phyloP scores from a whole-genome alignment of 139 green algal species.

The Asterochloris erici region DNA sequence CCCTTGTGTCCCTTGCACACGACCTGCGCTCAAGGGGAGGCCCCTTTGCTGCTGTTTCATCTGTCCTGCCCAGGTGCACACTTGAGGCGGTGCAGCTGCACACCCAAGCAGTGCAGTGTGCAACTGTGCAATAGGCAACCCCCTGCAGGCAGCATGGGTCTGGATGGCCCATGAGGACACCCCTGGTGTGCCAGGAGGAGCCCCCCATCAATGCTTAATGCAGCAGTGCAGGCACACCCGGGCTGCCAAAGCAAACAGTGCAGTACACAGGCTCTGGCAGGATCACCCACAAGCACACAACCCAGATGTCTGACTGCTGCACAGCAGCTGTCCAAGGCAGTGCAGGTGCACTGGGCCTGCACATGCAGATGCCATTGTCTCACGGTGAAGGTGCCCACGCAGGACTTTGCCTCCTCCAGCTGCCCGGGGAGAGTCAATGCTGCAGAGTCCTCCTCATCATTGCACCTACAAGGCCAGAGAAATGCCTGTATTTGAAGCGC shows the following conservation, averaged over 20 bases:
- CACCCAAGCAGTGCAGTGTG: background rate
- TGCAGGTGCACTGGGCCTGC: background rate
- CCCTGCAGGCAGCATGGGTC: background rate
- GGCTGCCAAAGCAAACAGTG: background rate
- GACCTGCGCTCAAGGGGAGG: background rate
- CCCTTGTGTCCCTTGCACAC: conserved; percentile 4
- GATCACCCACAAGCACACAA: background rate
- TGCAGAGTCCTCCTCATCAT: background rate
- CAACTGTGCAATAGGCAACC: background rate
- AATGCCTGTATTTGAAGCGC: too few relatives aligned
- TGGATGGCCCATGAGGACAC: background rate
- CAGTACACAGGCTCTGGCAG: background rate
- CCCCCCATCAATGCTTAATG: background rate
- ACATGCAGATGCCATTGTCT: background rate
- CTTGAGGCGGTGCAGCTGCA: too few relatives aligned
- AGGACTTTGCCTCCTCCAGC: background rate
- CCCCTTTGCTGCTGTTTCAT: background rate
- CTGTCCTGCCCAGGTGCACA: background rate
- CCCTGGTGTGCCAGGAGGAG: background rate
- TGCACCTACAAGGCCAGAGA: background rate
- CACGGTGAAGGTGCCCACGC: conserved; percentile 1
- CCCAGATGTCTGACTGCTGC: background rate
- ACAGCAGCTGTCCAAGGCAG: background rate
- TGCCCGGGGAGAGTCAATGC: background rate
- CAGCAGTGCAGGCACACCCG: too few relatives aligned